A percentile compares a stretch with the other conserved stretches of the same genome.
Conservation (phyloP, 2,329 filamentous ascomycete genomes). For the Mycosphaerella arachidis region DNA sequence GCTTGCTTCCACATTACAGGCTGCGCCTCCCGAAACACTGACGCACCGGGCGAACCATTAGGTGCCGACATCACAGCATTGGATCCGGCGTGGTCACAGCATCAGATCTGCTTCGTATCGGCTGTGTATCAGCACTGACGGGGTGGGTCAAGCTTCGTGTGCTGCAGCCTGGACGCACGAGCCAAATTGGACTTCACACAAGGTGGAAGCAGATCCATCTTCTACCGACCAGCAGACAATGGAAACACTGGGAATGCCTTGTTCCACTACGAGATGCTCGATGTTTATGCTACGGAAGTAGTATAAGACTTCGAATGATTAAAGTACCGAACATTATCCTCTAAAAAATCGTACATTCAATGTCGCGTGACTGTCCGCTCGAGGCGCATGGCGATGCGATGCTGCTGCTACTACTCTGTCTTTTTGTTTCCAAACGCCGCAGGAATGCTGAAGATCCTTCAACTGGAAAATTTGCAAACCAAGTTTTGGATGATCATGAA, state of each 20-base stretch:
- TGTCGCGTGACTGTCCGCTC: neutral
- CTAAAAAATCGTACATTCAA: neutral
- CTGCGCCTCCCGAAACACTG: neutral
- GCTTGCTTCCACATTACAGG: neutral
- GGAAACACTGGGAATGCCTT: no score
- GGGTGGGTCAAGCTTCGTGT: neutral
- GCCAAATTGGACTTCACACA: neutral
- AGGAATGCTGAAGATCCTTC: neutral
- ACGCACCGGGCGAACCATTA: neutral
- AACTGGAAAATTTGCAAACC: neutral
- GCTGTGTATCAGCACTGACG: neutral
- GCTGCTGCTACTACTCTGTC: neutral
- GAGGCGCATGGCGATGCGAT: neutral
- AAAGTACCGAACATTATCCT: neutral
- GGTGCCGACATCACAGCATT: neutral
- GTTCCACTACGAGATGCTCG: no score
- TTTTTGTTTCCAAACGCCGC: neutral
- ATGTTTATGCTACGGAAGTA: neutral
- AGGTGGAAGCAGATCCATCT: neutral
- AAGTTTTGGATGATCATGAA: neutral
- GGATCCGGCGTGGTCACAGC: neutral
- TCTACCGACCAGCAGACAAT: neutral
- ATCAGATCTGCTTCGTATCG: neutral
- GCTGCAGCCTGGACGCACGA: neutral
- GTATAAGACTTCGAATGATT: neutral